phyloP scores from a whole-genome alignment of 768 basidiomycete species.

The Leccinellum albellum region DNA sequence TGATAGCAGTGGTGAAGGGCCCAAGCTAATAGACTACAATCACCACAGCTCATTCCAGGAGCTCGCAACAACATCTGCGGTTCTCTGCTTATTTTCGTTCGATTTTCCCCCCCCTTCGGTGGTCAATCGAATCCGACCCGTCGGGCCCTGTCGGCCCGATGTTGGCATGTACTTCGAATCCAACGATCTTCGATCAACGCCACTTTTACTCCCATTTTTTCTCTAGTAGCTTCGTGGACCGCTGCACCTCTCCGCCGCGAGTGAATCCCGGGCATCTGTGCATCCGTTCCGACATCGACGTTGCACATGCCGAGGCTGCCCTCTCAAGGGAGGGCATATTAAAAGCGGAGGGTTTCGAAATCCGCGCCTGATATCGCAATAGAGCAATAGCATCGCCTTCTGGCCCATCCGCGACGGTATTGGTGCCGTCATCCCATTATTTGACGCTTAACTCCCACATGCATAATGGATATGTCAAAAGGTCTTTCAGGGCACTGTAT shows the following conservation, averaged over 20 bases:
- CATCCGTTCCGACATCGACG: background rate
- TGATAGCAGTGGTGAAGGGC: no score
- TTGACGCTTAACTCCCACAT: no score
- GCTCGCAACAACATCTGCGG: no score
- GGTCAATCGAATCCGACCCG: background rate
- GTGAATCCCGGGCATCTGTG: no score
- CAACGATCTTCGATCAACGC: background rate
- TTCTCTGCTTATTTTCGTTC: no score
- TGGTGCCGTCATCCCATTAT: background rate
- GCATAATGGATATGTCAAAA: background rate
- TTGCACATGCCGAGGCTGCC: background rate
- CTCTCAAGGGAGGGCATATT: background rate
- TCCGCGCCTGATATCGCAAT: background rate
- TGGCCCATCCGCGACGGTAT: background rate
- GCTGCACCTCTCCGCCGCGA: background rate
- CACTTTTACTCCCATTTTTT: background rate
- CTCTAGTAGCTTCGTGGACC: background rate
- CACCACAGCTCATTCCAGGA: no score
- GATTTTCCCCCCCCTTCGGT: background rate
- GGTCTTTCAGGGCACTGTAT: background rate
- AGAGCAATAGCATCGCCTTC: background rate
- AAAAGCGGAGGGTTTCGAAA: background rate
- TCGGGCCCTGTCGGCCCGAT: background rate
- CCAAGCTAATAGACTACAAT: no score
- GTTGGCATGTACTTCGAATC: background rate